Percentiles rank a stretch among this genome's conserved stretches.
Evolutionary conservation across 495 filamentous ascomycete genomes (phyloP).

Genomic region (Penicillium nucicola): DNA sequence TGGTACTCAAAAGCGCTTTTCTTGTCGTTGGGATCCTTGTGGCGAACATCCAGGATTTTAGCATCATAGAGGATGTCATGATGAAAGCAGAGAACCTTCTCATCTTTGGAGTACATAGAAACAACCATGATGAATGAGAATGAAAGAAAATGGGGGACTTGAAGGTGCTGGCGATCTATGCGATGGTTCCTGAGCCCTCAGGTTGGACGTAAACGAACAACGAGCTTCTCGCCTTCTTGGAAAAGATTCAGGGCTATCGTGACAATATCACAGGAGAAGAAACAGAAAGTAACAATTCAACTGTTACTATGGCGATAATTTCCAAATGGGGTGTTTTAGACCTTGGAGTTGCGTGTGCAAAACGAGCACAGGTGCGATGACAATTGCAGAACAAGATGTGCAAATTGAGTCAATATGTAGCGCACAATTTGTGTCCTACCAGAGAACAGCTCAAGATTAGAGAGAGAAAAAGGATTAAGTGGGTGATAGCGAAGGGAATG

Average conservation of each 20-base stretch:
- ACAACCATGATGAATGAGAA: constrained; percentile 54
- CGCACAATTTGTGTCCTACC: not conserved
- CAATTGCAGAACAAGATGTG: not conserved
- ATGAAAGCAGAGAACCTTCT: constrained; percentile 95
- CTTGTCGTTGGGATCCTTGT: constrained; percentile 63
- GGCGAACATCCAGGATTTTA: constrained; percentile 77
- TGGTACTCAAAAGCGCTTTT: constrained; percentile 78
- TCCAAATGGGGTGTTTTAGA: too few relatives aligned
- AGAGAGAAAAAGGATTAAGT: not conserved
- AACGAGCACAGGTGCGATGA: not conserved
- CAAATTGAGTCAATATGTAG: not conserved
- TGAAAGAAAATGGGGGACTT: not conserved
- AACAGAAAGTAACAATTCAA: too few relatives aligned
- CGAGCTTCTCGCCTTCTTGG: not conserved
- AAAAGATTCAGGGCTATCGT: not conserved
- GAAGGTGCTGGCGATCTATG: not conserved
- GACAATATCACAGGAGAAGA: too few relatives aligned
- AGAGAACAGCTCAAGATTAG: constrained; percentile 3
- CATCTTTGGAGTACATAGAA: constrained; percentile 76
- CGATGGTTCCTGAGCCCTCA: not conserved
- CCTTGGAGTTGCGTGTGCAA: too few relatives aligned
- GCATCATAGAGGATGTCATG: constrained; percentile 96
- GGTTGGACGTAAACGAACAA: not conserved
- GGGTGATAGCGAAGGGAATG: not conserved
- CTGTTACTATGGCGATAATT: too few relatives aligned